Base-by-base conservation (phyloP, 2,329 filamentous ascomycete species). In the Spiromastix sp. region DNA sequence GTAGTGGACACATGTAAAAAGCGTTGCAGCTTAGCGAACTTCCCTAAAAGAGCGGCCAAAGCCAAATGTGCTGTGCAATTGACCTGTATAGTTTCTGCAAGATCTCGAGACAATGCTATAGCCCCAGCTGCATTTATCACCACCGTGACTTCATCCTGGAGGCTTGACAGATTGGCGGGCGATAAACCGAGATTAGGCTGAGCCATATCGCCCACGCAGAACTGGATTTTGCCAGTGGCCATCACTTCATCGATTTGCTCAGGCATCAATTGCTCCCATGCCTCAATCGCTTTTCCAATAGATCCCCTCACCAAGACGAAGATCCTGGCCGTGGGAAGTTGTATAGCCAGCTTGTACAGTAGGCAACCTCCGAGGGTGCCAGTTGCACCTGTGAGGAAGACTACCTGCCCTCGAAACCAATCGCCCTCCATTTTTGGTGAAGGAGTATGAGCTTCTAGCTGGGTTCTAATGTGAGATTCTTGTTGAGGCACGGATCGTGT, bases 261-360 rank as follows among this genome's bases (percentile, higher is more conserved):
- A 12, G 44, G 44, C 42, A 50, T 48, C 4, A 41, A 40, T 25
- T 46, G 46, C 32, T 32, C 44, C 49, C 51, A 54, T 38, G 53
- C 55, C 13, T 45, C 36, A 20, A 52, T 45, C 4, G 55, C 55
- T 12, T 33, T 16, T 7, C 49, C 36, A 0, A 47, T 36, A 4
- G 45, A 43, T 5, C 45, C 45, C 2, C 55, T 49, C 13, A 53
- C 45, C 4, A 57, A 40, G 2, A 49, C 45, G 18, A 50, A 57
- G 12, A 57, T 52, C 21, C 47, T 55, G 18, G 42, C 46, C 1
- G 51, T 54, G 9, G 54, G 54, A 1, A 57, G 42, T 34, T 56
- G 55, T 13, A 52, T 25, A 8, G 53, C 46, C 24, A 57, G 25
- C 24, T 57, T 57, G 39, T 55, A 54, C 4, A 57, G 36, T 16